Evolutionary conservation across 2,329 filamentous ascomycete genomes (phyloP).

Genomic region (Raffaelea albimanens): DNA sequence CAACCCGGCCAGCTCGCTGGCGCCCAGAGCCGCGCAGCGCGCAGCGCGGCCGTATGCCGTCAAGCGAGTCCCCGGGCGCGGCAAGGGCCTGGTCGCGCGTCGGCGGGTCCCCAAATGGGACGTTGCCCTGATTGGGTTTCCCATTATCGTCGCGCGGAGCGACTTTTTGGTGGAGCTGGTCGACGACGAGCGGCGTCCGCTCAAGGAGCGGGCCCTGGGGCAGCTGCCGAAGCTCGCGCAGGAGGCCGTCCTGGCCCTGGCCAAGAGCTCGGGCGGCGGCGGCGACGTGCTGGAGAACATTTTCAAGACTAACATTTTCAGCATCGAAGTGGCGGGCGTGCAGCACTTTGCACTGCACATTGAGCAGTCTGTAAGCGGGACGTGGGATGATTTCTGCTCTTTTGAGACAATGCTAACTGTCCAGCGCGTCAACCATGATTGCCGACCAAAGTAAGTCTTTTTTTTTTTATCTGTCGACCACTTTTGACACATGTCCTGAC

Average conservation of each 20-base stretch:
- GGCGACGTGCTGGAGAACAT: slow-evolving; percentile 14
- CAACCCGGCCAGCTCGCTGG: slow-evolving; percentile 10
- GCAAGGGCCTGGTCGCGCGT: slow-evolving; percentile 15
- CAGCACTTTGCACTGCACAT: slow-evolving; percentile 16
- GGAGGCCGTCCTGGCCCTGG: slow-evolving; percentile 12
- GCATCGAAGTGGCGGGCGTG: slow-evolving; percentile 17
- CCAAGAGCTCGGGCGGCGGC: slow-evolving; percentile 9
- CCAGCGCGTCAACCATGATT: slow-evolving; percentile 17
- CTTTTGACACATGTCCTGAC: not conserved
- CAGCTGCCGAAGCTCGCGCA: slow-evolving; percentile 12
- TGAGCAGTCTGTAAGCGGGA: slow-evolving; percentile 14
- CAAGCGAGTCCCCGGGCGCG: slow-evolving; percentile 13
- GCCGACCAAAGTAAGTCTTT: slow-evolving; percentile 14
- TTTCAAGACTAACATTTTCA: slow-evolving; percentile 18
- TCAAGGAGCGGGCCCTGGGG: slow-evolving; percentile 13
- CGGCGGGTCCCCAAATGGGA: slow-evolving; percentile 12
- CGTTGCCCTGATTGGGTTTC: slow-evolving; percentile 15
- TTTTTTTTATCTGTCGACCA: not conserved
- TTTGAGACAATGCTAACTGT: no score
- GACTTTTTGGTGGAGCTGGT: slow-evolving; percentile 13
- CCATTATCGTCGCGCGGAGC: slow-evolving; percentile 14
- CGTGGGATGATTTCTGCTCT: no score
- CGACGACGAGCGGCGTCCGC: slow-evolving; percentile 6
- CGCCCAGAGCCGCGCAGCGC: not conserved
- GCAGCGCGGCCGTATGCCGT: slow-evolving; percentile 10